phyloP scores from a whole-genome alignment of 148 eudicot genomes.

The Gaultheria prostrata region DNA sequence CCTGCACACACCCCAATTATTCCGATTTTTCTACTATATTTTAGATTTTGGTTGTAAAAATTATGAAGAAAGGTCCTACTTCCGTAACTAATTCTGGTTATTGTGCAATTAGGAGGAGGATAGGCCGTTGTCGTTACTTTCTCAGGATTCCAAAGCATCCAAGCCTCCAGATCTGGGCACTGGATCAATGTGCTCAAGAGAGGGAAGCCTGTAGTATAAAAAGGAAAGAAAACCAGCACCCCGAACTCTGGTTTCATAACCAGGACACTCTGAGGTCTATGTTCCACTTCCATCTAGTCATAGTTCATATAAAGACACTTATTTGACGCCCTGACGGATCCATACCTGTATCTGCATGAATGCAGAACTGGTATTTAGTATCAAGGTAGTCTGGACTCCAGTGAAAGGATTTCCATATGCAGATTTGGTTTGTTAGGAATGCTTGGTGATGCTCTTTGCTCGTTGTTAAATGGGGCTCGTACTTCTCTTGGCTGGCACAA shows the following conservation, averaged over 20 bases:
- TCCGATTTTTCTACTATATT: too few species aligned
- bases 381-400: background rate
- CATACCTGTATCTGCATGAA: background rate
- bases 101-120: background rate
- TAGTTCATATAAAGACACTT: background rate
- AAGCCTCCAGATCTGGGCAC: background rate
- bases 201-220: constrained; percentile 5
- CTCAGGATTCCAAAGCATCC: background rate
- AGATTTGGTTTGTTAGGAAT: background rate
- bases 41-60: too few species aligned
- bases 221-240: too few species aligned
- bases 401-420: background rate
- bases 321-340: background rate
- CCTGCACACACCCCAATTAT: too few species aligned
- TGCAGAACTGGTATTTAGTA: background rate
- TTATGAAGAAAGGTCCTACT: too few species aligned
- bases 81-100: background rate
- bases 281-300: background rate
- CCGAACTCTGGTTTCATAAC: too few species aligned
- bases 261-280: background rate
- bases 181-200: background rate
- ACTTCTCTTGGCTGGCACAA: background rate
- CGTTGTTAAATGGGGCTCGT: background rate
- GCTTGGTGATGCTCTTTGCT: background rate
- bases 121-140: background rate